Percentiles rank a stretch among this genome's conserved stretches.
These are phyloP conservation scores for Filosporella fistucella DNA, from an alignment of 495 filamentous ascomycete genomes.

Conservation along the genomic window DNA sequence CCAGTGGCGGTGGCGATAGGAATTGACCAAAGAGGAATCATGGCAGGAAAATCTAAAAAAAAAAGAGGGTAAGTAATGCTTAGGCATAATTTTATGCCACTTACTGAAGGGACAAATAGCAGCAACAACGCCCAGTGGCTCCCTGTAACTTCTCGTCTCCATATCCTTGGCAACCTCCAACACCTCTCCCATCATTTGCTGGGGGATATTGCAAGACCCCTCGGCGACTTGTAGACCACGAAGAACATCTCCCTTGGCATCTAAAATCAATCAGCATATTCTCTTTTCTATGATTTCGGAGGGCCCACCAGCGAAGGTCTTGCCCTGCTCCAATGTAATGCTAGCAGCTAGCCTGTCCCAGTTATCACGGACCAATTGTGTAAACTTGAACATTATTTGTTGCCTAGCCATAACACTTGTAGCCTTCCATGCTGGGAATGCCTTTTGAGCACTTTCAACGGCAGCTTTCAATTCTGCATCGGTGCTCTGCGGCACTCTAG, in stretches of 20 bases:
- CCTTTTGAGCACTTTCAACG: conserved; percentile 81
- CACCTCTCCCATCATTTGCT: conserved; percentile 89
- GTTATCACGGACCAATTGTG: conserved; percentile 82
- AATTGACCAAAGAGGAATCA: conserved; percentile 98
- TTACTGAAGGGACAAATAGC: conserved; percentile 98
- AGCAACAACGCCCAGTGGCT: conserved; percentile 91
- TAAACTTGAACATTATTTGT: conserved; percentile 97
- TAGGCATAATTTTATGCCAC: conserved; percentile 26
- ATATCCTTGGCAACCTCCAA: conserved; percentile 98
- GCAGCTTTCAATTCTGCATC: conserved; percentile 84
- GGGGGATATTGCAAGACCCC: conserved; percentile 90
- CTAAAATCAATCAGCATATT: conserved; percentile 26
- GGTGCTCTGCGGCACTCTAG: conserved; percentile 94
- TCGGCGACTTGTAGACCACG: conserved; percentile 95
- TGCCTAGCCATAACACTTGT: conserved; percentile 83
- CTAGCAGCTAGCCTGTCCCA: conserved; percentile 94
- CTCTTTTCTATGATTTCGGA: background rate
- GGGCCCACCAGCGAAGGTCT: conserved; percentile 68
- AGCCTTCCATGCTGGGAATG: conserved; percentile 82
- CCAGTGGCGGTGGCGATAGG: conserved; percentile 92
- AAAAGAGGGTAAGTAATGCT: conserved; percentile 7
- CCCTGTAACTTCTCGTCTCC: conserved; percentile 91
- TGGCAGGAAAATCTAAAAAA: conserved; percentile 85
- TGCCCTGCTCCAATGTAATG: conserved; percentile 97
- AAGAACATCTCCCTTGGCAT: conserved; percentile 93